phyloP scores from a whole-genome alignment of 306 rosid species.

The Cicer bijugum region DNA sequence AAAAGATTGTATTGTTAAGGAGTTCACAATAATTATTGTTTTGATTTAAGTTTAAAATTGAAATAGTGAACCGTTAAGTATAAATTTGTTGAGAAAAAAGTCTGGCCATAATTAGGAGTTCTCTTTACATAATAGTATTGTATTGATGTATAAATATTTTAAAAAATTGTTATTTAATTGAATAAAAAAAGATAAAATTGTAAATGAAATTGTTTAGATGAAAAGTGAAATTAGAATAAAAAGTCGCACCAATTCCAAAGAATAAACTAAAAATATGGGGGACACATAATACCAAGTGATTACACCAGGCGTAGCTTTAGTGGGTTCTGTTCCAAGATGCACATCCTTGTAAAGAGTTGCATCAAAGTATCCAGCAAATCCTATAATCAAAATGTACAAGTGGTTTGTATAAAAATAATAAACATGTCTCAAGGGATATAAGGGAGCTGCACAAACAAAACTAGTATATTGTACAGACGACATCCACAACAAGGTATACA shows the following conservation, averaged over 20 bases:
- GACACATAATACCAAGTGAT: constrained; percentile 1
- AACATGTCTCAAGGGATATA: constrained; percentile 3
- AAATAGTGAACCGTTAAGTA: too few relatives aligned
- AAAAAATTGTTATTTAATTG: too few relatives aligned
- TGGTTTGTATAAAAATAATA: background rate
- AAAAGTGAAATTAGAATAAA: too few relatives aligned
- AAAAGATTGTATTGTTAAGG: too few relatives aligned
- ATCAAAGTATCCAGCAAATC: constrained; percentile 18
- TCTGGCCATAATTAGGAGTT: too few relatives aligned
- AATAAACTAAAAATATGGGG: background rate
- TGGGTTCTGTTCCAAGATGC: constrained; percentile 11
- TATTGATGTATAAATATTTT: too few relatives aligned
- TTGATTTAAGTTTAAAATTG: too few relatives aligned
- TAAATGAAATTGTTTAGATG: too few relatives aligned
- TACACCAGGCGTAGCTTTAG: constrained; percentile 10
- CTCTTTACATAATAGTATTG: too few relatives aligned
- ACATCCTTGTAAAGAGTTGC: constrained; percentile 24
- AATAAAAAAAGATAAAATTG: too few relatives aligned
- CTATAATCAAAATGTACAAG: background rate
- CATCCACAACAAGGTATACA: background rate
- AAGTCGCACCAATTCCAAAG: background rate
- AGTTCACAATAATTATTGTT: too few relatives aligned
- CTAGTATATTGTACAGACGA: background rate
- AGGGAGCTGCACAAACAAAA: background rate
- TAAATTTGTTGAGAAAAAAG: too few relatives aligned